These are phyloP conservation scores for Phaffomyces antillensis DNA, from an alignment of 805 yeast genomes.

Conservation along the genomic window DNA sequence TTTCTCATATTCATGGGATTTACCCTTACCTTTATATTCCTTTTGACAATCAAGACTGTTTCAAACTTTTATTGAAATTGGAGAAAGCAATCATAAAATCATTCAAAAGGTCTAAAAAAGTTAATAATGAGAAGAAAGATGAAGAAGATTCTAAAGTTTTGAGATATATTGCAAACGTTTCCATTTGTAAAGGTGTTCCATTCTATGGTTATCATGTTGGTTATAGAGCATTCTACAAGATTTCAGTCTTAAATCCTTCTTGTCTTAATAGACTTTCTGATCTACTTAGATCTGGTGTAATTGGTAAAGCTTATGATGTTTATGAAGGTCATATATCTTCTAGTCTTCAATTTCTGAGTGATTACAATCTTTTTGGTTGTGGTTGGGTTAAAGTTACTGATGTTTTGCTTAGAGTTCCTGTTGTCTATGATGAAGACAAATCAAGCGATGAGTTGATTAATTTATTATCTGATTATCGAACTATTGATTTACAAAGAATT, in stretches of 20 bases:
- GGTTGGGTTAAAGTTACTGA: slow-evolving; percentile 54
- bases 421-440: slow-evolving; percentile 29
- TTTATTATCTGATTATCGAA: slow-evolving; percentile 25
- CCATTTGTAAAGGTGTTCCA: slow-evolving; percentile 66
- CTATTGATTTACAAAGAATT: slow-evolving; percentile 36
- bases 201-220: slow-evolving; percentile 81
- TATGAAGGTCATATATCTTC: slow-evolving; percentile 81
- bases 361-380: slow-evolving; percentile 80
- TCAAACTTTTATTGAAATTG: slow-evolving; percentile 33
- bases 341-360: slow-evolving; percentile 69
- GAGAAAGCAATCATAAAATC: slow-evolving; percentile 38
- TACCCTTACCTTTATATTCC: slow-evolving; percentile 76
- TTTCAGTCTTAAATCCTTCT: slow-evolving; percentile 58
- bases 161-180: slow-evolving; percentile 50
- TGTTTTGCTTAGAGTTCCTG: slow-evolving; percentile 52
- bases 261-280: slow-evolving; percentile 48
- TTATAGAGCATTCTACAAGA: slow-evolving; percentile 56
- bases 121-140: not conserved
- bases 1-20: slow-evolving; percentile 75
- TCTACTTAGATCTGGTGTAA: slow-evolving; percentile 37
- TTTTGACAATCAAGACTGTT: slow-evolving; percentile 43
- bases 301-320: slow-evolving; percentile 37
- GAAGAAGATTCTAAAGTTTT: slow-evolving; percentile 13
- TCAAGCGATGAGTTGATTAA: slow-evolving; percentile 27
- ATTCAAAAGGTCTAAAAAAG: slow-evolving; percentile 21